Conservation (phyloP, 345 rosid genomes). For the Euphorbia tirucalli region DNA sequence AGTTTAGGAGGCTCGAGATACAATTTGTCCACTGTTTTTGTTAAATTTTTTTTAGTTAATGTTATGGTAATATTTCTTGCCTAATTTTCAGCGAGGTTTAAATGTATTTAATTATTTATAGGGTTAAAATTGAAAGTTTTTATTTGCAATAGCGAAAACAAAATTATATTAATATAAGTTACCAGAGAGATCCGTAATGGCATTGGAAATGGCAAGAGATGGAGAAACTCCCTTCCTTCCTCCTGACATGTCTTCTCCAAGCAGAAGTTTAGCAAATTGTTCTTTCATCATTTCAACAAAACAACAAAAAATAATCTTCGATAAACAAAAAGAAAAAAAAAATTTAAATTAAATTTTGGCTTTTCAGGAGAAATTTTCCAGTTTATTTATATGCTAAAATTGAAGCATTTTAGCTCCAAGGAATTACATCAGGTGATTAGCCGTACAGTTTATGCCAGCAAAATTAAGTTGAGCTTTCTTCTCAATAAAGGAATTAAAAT, state of each 20-base stretch:
- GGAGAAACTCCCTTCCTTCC: slow-evolving; percentile 48
- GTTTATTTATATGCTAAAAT: background rate
- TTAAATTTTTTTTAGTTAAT: too few species aligned
- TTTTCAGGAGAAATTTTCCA: background rate
- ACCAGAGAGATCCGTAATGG: slow-evolving; percentile 40
- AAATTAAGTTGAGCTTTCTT: background rate
- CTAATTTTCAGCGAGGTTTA: too few species aligned
- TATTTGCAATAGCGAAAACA: too few species aligned
- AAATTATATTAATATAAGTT: background rate
- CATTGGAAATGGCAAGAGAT: slow-evolving; percentile 47
- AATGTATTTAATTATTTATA: too few species aligned
- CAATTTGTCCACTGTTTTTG: too few species aligned
- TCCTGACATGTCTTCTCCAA: slow-evolving; percentile 67
- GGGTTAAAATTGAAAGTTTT: too few species aligned
- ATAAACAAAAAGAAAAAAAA: background rate
- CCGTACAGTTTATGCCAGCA: background rate
- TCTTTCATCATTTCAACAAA: slow-evolving; percentile 47
- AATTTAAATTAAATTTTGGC: background rate
- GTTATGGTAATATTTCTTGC: too few species aligned
- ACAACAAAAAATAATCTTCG: background rate
- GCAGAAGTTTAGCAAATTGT: slow-evolving; percentile 48
- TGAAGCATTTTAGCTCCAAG: background rate
- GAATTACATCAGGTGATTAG: background rate
- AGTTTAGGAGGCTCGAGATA: too few species aligned
- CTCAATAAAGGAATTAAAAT: background rate